phyloP scores from a whole-genome alignment of 768 basidiomycete species.

The Tulasnella sp. region DNA sequence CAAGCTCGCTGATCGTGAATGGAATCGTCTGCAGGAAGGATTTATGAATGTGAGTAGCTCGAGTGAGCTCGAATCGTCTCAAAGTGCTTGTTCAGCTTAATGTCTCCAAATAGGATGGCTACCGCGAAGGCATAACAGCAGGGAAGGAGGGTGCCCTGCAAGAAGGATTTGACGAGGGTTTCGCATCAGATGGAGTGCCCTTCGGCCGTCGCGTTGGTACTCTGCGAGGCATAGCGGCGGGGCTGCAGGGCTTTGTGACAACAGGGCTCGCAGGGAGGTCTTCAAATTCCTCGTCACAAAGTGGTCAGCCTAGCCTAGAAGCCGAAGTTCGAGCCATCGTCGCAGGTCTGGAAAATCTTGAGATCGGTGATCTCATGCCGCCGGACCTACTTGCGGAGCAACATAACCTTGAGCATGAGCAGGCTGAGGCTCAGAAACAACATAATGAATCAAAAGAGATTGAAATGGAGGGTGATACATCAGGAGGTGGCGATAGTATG shows the following conservation, averaged over 20 bases:
- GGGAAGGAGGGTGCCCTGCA: conserved; percentile 88
- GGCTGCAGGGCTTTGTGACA: conserved; percentile 38
- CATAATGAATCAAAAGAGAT: conserved; percentile 36
- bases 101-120: conserved; percentile 60
- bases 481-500: conserved; percentile 28
- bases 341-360: conserved; percentile 52
- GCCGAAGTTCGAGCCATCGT: conserved; percentile 54
- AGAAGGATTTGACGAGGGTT: conserved; percentile 85
- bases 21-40: conserved; percentile 32
- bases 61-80: background rate
- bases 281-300: conserved; percentile 28
- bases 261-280: background rate
- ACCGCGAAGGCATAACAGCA: conserved; percentile 91
- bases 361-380: conserved; percentile 68
- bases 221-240: conserved; percentile 70
- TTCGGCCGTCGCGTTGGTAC: conserved; percentile 72
- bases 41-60: conserved; percentile 35
- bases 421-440: conserved; percentile 46
- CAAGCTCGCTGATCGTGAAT: conserved; percentile 33
- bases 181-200: conserved; percentile 64
- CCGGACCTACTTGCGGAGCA: conserved; percentile 71
- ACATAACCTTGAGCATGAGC: conserved; percentile 51
- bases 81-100: background rate
- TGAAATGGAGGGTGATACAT: conserved; percentile 31
- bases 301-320: conserved; percentile 32